Base-by-base conservation (phyloP, 2,329 filamentous ascomycete genomes). In the Talaromyces atroroseus region DNA sequence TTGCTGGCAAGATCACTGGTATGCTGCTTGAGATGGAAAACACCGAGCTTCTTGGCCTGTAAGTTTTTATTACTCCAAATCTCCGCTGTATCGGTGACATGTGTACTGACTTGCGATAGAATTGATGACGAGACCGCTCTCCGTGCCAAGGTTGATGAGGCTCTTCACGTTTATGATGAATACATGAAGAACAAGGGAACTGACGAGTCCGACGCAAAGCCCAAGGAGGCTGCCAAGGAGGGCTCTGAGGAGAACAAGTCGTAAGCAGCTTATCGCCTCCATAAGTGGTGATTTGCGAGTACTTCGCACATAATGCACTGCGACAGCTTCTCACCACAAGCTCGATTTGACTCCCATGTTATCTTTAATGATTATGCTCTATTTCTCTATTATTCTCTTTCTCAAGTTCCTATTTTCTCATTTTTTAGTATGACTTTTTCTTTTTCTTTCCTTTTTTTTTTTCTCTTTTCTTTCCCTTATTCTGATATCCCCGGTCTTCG, bases 21-120 rank as follows among this genome's bases (percentile, higher is more conserved):
- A 99, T 99, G 94, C 88, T 99, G 68, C 79, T 99, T 68, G 94
- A 99, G 84, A 99, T 99, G 94, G 94, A 97, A 69, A 97, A 97
- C 78, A 74, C 82, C 57, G 94, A 99, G 80, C 81, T 99, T 67
- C 83, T 99, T 71, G 90, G 89, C 78, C 84, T 99, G 90, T 96
- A 87, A 89, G 92, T 89, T 49, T 44, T 40, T 40, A 34, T 7
- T 46, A 26, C 34, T 47, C 21, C 4, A 26, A 29, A 47, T 23
- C 2, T 24, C 18, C 24, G 14, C 58, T 42, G 26, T 32, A 21
- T 12, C 34, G 34, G 4, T 49, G 18, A 29, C 8, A 12, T 11
- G 36, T 54, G 45, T 61, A 46, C 61, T 68, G 58, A 65, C 38
- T 10, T n/a, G 57, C 52, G 51, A 34, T 50, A 96, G 92, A 62